Evolutionary conservation across 1,139 yeast genomes (phyloP).

Genomic region (Suhomyces wounanorum): DNA sequence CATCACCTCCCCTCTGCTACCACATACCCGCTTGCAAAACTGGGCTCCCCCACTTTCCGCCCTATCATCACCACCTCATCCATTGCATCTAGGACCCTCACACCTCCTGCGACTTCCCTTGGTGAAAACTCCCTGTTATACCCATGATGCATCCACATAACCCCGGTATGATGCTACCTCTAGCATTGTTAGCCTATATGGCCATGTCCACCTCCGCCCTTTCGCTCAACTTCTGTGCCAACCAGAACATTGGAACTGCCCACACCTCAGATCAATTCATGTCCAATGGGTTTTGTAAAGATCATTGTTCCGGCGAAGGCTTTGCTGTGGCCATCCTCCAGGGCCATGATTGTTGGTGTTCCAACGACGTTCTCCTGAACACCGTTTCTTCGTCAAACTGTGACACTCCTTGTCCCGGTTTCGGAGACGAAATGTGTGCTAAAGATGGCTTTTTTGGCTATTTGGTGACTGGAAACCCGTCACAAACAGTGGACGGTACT

Average conservation of each 20-base stretch:
- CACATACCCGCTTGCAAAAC: too few relatives aligned
- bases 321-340: slow-evolving; percentile 59
- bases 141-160: not conserved
- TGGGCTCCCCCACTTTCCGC: not conserved
- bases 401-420: slow-evolving; percentile 54
- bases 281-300: slow-evolving; percentile 59
- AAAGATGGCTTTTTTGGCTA: slow-evolving; percentile 37
- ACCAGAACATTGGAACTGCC: slow-evolving; percentile 40
- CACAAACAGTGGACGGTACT: slow-evolving; percentile 14
- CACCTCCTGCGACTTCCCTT: not conserved
- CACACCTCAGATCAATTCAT: slow-evolving; percentile 28
- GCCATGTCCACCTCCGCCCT: slow-evolving; percentile 9
- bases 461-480: slow-evolving; percentile 27
- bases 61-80: not conserved
- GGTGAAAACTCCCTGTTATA: not conserved
- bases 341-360: slow-evolving; percentile 59
- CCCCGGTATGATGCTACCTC: not conserved
- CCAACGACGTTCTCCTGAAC: slow-evolving; percentile 50
- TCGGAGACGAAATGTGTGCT: slow-evolving; percentile 36
- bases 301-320: slow-evolving; percentile 45
- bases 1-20: not conserved
- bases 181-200: not conserved
- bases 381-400: slow-evolving; percentile 42
- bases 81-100: not conserved
- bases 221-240: slow-evolving; percentile 44